These are phyloP conservation scores for Phytophthora capsici DNA, from an alignment of 352 stramenopile species.

Conservation along the genomic window DNA sequence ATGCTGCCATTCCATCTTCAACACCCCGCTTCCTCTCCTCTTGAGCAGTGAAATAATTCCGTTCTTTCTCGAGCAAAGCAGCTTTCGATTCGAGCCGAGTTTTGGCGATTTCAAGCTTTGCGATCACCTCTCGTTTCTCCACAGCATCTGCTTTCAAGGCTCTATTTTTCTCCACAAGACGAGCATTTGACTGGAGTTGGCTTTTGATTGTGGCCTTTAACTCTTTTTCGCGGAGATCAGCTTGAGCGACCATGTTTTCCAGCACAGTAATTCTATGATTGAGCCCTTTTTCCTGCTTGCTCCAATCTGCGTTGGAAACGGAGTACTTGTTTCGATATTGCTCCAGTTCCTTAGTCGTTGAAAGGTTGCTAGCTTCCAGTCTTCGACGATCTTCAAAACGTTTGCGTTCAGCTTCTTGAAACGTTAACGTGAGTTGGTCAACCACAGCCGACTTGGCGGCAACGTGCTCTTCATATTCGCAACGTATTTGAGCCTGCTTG, in stretches of 20 bases:
- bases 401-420: slow-evolving; percentile 12
- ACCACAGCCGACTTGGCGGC: slow-evolving; percentile 42
- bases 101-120: slow-evolving; percentile 38
- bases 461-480: slow-evolving; percentile 11
- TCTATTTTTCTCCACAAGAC: slow-evolving; percentile 47
- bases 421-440: slow-evolving; percentile 34
- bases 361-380: slow-evolving; percentile 13
- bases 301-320: slow-evolving; percentile 44
- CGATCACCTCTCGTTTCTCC: slow-evolving; percentile 25
- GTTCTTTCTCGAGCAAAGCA: slow-evolving; percentile 57
- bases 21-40: slow-evolving; percentile 42
- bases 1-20: slow-evolving; percentile 35
- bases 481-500: slow-evolving; percentile 13
- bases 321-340: slow-evolving; percentile 36
- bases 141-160: slow-evolving; percentile 45
- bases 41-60: slow-evolving; percentile 41
- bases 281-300: slow-evolving; percentile 28
- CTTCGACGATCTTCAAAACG: slow-evolving; percentile 7
- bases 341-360: slow-evolving; percentile 9
- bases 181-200: slow-evolving; percentile 53
- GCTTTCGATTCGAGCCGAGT: slow-evolving; percentile 57
- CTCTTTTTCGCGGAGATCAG: slow-evolving; percentile 37
- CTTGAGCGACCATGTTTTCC: slow-evolving; percentile 21
- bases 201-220: slow-evolving; percentile 45
- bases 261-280: slow-evolving; percentile 24